A percentile compares a stretch with the other conserved stretches of the same genome.
These are phyloP conservation scores for Xenoacremonium recifei DNA, from an alignment of 2,329 filamentous ascomycete species.

Conservation along the genomic window DNA sequence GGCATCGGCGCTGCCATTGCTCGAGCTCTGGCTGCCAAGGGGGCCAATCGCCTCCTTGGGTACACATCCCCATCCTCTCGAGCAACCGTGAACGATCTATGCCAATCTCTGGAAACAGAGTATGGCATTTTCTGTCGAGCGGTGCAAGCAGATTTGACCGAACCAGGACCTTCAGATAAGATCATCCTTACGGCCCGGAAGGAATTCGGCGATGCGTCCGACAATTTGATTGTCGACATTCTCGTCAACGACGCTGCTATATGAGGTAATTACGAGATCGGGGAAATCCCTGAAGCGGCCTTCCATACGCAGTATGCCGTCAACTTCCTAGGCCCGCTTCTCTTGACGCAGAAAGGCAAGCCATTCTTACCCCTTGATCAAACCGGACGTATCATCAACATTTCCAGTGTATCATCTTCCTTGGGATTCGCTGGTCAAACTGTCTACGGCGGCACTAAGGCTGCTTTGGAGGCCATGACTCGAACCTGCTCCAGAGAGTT, in stretches of 20 bases:
- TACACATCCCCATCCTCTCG: conserved; percentile 21
- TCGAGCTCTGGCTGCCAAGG: conserved; percentile 23
- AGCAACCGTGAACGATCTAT: conserved; percentile 13
- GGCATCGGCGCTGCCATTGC: conserved; percentile 24
- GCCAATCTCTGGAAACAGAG: conserved; percentile 25
- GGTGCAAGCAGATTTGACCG: conserved; percentile 57
- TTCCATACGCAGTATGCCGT: conserved; percentile 70
- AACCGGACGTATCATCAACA: conserved; percentile 54
- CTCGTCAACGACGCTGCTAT: conserved; percentile 81
- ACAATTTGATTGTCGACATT: conserved; percentile 50
- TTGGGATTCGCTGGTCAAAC: conserved; percentile 48
- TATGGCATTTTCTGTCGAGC: conserved; percentile 60
- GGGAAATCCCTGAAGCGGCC: conserved; percentile 59
- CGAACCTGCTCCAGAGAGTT: conserved; percentile 55
- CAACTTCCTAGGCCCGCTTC: conserved; percentile 76
- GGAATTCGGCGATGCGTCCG: conserved; percentile 20
- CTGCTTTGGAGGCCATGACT: conserved; percentile 54
- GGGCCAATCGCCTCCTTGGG: conserved; percentile 25
- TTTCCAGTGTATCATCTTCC: conserved; percentile 48
- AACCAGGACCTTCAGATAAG: conserved; percentile 16
- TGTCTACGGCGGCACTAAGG: conserved; percentile 54
- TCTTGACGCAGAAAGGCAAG: conserved; percentile 70
- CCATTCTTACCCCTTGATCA: conserved; percentile 71
- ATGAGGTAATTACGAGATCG: conserved; percentile 59
- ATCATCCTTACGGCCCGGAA: conserved; percentile 25